Conservation (phyloP, 2,329 filamentous ascomycete genomes). For the Scedosporium dehoogii region DNA sequence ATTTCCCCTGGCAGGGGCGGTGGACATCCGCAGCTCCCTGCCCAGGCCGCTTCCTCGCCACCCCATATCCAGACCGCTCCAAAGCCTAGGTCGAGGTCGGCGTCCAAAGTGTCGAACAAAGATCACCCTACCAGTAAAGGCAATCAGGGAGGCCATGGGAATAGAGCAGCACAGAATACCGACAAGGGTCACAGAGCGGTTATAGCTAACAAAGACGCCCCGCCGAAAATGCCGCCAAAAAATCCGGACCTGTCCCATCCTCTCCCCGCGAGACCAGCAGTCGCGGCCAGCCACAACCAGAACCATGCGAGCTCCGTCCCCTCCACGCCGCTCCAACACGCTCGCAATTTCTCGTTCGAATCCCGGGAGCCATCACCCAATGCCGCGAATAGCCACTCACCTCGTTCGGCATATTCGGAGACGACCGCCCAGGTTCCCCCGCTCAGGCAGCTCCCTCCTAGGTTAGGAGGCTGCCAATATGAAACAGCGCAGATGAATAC, state of each 20-base stretch:
- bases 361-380: conserved; percentile 74
- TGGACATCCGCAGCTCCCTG: conserved; percentile 41
- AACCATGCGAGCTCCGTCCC: conserved; percentile 79
- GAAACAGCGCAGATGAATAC: conserved; percentile 78
- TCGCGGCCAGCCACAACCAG: conserved; percentile 12
- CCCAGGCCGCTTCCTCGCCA: conserved; percentile 45
- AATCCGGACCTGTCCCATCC: conserved; percentile 22
- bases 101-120: conserved; percentile 50
- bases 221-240: conserved; percentile 40
- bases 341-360: conserved; percentile 70
- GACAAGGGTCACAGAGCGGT: conserved; percentile 53
- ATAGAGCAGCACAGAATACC: conserved; percentile 44
- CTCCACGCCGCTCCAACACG: conserved; percentile 83
- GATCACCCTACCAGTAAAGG: conserved; percentile 36
- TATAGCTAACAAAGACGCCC: conserved; percentile 47
- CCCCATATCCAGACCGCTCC: conserved; percentile 36
- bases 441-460: conserved; percentile 52
- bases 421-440: conserved; percentile 66
- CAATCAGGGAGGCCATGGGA: conserved; percentile 52
- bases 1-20: conserved; percentile 47
- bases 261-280: conserved; percentile 14
- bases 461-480: conserved; percentile 64
- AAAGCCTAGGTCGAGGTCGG: conserved; percentile 41
- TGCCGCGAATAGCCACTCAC: conserved; percentile 68
- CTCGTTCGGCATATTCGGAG: conserved; percentile 83